Evolutionary conservation across 768 basidiomycete genomes (phyloP).

Genomic region (Lactarius pseudohatsudake): DNA sequence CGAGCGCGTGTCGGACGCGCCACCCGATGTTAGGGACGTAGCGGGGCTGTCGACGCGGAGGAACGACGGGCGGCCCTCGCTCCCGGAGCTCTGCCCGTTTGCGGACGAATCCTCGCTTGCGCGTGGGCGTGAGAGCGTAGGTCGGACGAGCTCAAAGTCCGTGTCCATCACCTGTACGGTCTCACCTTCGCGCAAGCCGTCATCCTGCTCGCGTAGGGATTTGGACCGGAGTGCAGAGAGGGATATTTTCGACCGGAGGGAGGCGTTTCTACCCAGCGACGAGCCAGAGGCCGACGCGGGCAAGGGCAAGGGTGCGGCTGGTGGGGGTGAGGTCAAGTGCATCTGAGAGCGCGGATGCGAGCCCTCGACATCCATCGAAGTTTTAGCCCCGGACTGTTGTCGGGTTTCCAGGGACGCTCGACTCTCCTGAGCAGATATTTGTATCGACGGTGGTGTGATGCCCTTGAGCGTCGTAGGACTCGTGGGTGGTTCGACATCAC

Average conservation of each 20-base stretch:
- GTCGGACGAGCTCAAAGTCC: slow-evolving; percentile 78
- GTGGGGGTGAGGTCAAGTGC: slow-evolving; percentile 41
- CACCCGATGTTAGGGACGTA: slow-evolving; percentile 33
- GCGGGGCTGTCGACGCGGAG: slow-evolving; percentile 37
- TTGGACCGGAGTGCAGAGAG: slow-evolving; percentile 62
- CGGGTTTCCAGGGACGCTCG: slow-evolving; percentile 7
- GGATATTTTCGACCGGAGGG: slow-evolving; percentile 62
- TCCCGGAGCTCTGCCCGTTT: slow-evolving; percentile 23
- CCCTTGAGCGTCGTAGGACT: neutral
- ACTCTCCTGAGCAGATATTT: slow-evolving; percentile 14
- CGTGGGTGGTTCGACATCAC: neutral
- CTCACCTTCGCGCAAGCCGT: slow-evolving; percentile 36
- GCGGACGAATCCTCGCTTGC: slow-evolving; percentile 54
- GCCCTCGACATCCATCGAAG: slow-evolving; percentile 32
- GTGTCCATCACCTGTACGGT: slow-evolving; percentile 76
- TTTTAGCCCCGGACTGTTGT: slow-evolving; percentile 23
- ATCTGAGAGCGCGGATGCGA: slow-evolving; percentile 41
- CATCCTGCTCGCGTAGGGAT: slow-evolving; percentile 36
- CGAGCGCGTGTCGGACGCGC: slow-evolving; percentile 27
- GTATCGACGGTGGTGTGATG: slow-evolving; percentile 11
- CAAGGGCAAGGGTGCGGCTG: slow-evolving; percentile 38
- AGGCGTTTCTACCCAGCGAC: slow-evolving; percentile 34
- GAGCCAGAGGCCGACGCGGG: slow-evolving; percentile 39
- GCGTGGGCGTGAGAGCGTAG: slow-evolving; percentile 48
- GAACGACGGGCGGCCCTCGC: slow-evolving; percentile 25